phyloP scores from a whole-genome alignment of 192 early-diverging fungal species.

The Funneliformis mosseae region DNA sequence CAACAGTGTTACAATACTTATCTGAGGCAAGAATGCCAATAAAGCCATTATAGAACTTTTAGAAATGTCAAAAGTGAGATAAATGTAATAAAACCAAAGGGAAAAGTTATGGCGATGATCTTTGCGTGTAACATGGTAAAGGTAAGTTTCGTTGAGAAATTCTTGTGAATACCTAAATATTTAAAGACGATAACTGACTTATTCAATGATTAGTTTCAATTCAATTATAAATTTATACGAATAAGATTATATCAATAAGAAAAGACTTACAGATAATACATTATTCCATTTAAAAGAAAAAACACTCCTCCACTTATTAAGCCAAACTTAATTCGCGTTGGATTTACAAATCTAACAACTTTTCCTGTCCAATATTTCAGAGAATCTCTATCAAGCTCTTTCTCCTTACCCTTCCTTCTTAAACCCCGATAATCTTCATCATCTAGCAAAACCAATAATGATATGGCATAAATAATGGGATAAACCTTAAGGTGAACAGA shows the following conservation, averaged over 20 bases:
- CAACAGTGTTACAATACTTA: slow-evolving; percentile 61
- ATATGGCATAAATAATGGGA: slow-evolving; percentile 91
- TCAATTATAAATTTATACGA: too few species aligned
- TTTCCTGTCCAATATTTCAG: slow-evolving; percentile 20
- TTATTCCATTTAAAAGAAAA: slow-evolving; percentile 61
- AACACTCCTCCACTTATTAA: slow-evolving; percentile 65
- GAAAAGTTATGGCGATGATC: slow-evolving; percentile 99
- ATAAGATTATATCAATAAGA: neutral
- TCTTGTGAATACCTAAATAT: slow-evolving; percentile 71
- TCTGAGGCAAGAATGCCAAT: slow-evolving; percentile 85
- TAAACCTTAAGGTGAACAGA: slow-evolving; percentile 98
- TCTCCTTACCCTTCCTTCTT: slow-evolving; percentile 36
- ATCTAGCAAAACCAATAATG: slow-evolving; percentile 73
- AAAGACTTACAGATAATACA: slow-evolving; percentile 65
- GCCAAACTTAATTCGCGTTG: slow-evolving; percentile 62
- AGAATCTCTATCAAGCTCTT: neutral
- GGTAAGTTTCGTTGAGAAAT: slow-evolving; percentile 88
- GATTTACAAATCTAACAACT: slow-evolving; percentile 50
- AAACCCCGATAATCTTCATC: slow-evolving; percentile 39
- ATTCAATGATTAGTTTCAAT: neutral
- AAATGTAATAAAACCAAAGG: slow-evolving; percentile 94
- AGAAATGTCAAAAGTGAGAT: slow-evolving; percentile 66
- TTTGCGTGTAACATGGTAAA: slow-evolving; percentile 93
- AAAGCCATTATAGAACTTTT: slow-evolving; percentile 60
- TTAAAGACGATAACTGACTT: neutral